Percentiles rank a stretch among this genome's conserved stretches.
Evolutionary conservation across 148 eudicot genomes (phyloP).

Genomic region (Amaranthus cruentus): DNA sequence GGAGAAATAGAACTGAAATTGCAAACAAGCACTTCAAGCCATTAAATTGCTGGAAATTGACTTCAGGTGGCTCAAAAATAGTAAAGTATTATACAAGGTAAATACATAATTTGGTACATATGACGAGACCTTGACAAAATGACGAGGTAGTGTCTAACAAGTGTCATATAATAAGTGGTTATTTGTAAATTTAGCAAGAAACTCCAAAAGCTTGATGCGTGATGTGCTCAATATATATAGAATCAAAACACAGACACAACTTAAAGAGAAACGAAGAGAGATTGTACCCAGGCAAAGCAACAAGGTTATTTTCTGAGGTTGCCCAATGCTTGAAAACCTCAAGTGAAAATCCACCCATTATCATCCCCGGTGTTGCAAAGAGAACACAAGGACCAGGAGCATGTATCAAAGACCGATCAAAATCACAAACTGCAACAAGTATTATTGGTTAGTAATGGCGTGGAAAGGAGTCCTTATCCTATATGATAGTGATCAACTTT

Average conservation of each 20-base stretch:
- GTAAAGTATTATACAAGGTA: too few relatives aligned
- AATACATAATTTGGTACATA: too few relatives aligned
- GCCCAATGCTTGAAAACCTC: constrained; percentile 98
- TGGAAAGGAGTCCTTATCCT: background rate
- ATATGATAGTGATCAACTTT: background rate
- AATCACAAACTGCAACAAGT: constrained; percentile 54
- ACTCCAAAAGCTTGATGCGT: background rate
- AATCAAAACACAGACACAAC: background rate
- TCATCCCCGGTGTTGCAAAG: constrained; percentile 96
- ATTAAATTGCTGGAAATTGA: background rate
- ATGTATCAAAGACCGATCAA: constrained; percentile 83
- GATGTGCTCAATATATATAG: background rate
- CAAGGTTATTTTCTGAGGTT: constrained; percentile 74
- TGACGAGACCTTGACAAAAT: too few relatives aligned
- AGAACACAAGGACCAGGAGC: constrained; percentile 95
- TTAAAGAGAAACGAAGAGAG: background rate
- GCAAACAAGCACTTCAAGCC: background rate
- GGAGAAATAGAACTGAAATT: background rate
- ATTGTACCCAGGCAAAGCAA: constrained; percentile 78
- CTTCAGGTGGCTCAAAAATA: too few relatives aligned
- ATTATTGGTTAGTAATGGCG: background rate
- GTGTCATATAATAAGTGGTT: background rate
- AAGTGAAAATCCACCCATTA: constrained; percentile 90
- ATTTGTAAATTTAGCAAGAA: background rate
- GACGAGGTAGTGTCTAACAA: background rate